phyloP scores from a whole-genome alignment of 2,329 filamentous ascomycete genomes.

The Ophiocordyceps camponoti-floridani region DNA sequence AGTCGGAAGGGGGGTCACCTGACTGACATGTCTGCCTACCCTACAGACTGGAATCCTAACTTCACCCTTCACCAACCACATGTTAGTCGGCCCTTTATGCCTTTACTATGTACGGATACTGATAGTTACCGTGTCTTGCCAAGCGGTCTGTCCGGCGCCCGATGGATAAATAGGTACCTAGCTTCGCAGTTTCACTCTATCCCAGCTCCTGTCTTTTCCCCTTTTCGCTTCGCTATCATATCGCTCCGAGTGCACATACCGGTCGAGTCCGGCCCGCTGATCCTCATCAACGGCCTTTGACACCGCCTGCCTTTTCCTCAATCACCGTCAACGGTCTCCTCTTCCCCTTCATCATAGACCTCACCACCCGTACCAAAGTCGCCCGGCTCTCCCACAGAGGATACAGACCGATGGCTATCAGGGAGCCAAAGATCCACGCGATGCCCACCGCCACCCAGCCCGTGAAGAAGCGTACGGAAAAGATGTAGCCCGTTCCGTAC shows the following conservation, averaged over 20 bases:
- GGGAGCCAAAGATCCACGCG: conserved; percentile 53
- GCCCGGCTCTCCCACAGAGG: conserved; percentile 63
- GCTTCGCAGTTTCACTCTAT: not conserved
- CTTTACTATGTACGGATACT: no score
- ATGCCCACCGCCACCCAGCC: conserved; percentile 57
- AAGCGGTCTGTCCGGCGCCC: no score
- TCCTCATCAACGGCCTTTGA: not conserved
- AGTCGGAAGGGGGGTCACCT: no score
- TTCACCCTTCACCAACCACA: no score
- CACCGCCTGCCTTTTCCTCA: not conserved
- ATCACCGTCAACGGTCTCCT: not conserved
- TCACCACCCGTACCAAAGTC: conserved; percentile 21
- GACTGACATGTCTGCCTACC: not conserved
- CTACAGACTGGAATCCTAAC: no score
- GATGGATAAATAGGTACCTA: no score
- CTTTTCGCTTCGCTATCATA: not conserved
- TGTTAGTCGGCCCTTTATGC: no score
- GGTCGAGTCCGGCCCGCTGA: no score
- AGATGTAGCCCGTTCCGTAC: conserved; percentile 64
- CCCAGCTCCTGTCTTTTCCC: not conserved
- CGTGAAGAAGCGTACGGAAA: conserved; percentile 43
- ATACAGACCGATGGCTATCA: conserved; percentile 60
- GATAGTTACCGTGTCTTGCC: no score
- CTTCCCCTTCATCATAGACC: conserved; percentile 4
- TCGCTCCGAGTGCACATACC: no score